Evolutionary conservation across 2,329 filamentous ascomycete genomes (phyloP).

Genomic region (Shiraia bambusicola): DNA sequence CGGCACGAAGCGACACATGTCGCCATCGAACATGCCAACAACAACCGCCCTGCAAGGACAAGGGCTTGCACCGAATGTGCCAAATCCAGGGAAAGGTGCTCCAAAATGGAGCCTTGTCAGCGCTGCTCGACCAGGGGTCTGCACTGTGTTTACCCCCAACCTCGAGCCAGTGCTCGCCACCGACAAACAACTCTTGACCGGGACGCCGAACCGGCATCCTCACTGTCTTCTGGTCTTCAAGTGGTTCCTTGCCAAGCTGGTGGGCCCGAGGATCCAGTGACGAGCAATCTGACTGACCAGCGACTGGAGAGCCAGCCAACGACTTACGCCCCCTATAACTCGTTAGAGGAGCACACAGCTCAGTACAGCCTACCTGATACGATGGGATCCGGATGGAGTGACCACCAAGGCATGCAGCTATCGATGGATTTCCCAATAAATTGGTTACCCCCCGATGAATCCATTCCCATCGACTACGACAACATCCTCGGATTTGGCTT

Average conservation of each 20-base stretch:
- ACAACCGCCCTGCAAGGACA: slow-evolving; percentile 1
- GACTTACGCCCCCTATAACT: no score
- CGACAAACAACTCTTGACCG: not conserved
- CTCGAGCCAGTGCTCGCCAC: not conserved
- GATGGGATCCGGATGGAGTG: not conserved
- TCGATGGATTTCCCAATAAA: slow-evolving; percentile 9
- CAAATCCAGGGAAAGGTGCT: slow-evolving; percentile 9
- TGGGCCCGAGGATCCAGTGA: not conserved
- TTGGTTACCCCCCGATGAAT: slow-evolving; percentile 9
- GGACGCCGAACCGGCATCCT: not conserved
- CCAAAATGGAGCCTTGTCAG: slow-evolving; percentile 7
- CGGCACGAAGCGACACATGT: slow-evolving; percentile 11
- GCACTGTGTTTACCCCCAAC: slow-evolving; percentile 8
- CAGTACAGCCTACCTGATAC: not conserved
- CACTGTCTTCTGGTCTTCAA: not conserved
- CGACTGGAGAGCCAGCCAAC: no score
- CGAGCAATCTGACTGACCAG: no score
- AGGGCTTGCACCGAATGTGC: slow-evolving; percentile 11
- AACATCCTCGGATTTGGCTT: slow-evolving; percentile 9
- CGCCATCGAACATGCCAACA: not conserved
- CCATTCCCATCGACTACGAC: slow-evolving; percentile 11
- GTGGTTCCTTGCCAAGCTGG: not conserved
- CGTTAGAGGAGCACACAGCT: no score
- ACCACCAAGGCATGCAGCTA: not conserved
- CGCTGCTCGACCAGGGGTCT: slow-evolving; percentile 7